phyloP scores from a whole-genome alignment of 1,284 basidiomycete species.

The Mycosarcoma mackinlayi region DNA sequence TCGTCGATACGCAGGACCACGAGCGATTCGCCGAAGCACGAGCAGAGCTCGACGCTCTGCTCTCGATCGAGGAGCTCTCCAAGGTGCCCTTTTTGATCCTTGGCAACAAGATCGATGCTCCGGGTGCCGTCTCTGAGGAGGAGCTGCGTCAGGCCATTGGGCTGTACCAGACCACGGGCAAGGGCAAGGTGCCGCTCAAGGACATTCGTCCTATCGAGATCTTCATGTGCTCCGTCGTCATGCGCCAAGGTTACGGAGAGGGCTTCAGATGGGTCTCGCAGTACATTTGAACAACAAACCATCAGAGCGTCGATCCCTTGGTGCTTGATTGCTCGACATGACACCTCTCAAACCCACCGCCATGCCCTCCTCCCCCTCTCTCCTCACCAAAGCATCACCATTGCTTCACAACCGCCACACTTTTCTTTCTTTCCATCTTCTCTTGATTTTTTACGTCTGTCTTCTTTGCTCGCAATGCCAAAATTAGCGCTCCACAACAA shows the following conservation, averaged over 20 bases:
- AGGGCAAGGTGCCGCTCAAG: slow-evolving; percentile 94
- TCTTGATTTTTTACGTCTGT: background rate
- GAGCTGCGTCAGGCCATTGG: slow-evolving; percentile 95
- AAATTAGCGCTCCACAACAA: slow-evolving; percentile 3
- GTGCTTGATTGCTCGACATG: too few relatives aligned
- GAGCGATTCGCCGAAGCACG: slow-evolving; percentile 97
- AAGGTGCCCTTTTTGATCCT: slow-evolving; percentile 98
- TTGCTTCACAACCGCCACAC: background rate
- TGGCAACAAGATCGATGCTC: slow-evolving; percentile 99
- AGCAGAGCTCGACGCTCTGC: slow-evolving; percentile 93
- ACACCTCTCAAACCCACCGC: too few relatives aligned
- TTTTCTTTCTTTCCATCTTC: background rate
- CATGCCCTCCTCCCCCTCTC: background rate
- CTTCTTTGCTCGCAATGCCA: slow-evolving; percentile 11
- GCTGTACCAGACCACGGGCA: slow-evolving; percentile 98
- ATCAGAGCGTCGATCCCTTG: too few relatives aligned
- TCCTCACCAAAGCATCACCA: background rate
- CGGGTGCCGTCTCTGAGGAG: slow-evolving; percentile 96
- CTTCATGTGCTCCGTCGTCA: slow-evolving; percentile 99
- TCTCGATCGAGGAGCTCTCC: slow-evolving; percentile 82
- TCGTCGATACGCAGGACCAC: slow-evolving; percentile 95
- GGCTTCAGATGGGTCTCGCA: slow-evolving; percentile 99
- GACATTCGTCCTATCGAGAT: slow-evolving; percentile 99
- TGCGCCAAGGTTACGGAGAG: slow-evolving; percentile 98
- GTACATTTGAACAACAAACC: slow-evolving; percentile 79